A percentile compares a stretch with the other conserved stretches of the same genome.
These are phyloP conservation scores for Brassica rapa DNA, from an alignment of 345 rosid genomes.

Conservation along the genomic window DNA sequence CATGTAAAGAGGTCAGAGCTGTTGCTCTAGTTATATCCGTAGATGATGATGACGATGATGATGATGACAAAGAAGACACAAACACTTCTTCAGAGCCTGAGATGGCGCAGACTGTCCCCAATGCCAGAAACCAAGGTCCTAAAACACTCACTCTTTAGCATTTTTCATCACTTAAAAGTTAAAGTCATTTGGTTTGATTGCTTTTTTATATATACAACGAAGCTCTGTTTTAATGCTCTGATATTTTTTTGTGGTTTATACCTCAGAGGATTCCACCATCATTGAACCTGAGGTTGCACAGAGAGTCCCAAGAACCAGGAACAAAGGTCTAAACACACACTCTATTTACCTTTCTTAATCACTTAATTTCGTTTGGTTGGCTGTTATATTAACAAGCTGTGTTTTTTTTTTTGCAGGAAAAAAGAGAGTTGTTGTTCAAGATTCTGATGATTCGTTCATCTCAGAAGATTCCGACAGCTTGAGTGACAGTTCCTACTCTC, in stretches of 20 bases:
- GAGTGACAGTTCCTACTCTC: not conserved
- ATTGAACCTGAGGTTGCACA: not conserved
- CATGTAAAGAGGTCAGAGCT: not conserved
- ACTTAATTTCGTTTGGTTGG: not conserved
- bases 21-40: not conserved
- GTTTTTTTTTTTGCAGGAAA: not conserved
- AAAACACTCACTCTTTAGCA: not conserved
- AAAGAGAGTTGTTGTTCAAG: not conserved
- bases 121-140: not conserved
- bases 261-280: not conserved
- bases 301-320: not conserved
- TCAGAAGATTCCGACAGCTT: not conserved
- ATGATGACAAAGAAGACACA: not conserved
- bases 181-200: not conserved
- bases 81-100: slow-evolving; percentile 1
- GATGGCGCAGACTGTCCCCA: not conserved
- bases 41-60: not conserved
- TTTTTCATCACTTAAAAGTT: not conserved
- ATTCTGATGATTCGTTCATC: not conserved
- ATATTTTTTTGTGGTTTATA: not conserved
- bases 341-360: not conserved
- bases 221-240: not conserved
- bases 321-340: not conserved
- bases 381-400: not conserved
- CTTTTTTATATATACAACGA: not conserved